Evolutionary conservation across 305 asterid species (phyloP), one percentile per base, ranked within the genome.

Genomic region (Plantago coronopus): DNA sequence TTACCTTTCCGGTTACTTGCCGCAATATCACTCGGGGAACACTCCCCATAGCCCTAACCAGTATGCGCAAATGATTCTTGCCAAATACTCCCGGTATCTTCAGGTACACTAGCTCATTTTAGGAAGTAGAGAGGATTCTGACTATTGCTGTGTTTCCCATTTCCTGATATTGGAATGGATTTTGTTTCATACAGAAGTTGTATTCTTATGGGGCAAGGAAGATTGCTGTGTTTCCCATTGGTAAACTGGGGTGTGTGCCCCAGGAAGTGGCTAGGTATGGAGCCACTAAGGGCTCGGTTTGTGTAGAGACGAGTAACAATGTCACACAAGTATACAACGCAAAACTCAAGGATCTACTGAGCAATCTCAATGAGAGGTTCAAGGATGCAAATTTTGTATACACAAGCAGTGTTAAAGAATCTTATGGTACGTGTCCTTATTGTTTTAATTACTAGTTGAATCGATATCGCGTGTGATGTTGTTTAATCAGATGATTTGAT

Each of bases 121-220:
- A 25, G 5, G 31, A 25, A 25, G 31, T 2, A 27, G 19, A n/a
- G 2, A 21, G 0, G 9, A 47, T 47, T 47, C 2, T 45, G n/a
- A 13, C n/a, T 1, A 15, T 1, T 3, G 3, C 7, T 47, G 7
- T 17, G 7, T 42, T n/a, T n/a, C n/a, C n/a, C n/a, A n/a, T n/a
- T n/a, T n/a, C n/a, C n/a, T n/a, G n/a, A n/a, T n/a, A 8, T 42
- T 42, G 46, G 16, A 46, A 18, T 42, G 20, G 2, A 12, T 15
- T 61, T 12, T 53, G 13, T 9, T 49, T 8, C 46, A 13, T 63
- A 21, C 74, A 80, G 86, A 69, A 54, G 57, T 55, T 77, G 59
- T 77, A 80, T 62, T 0, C n/a, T 2, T 17, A 43, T 0, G 86
- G 81, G n/a, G 86, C 79, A n/a, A 72, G 83, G 54, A 80, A 74